A percentile compares a stretch with the other conserved stretches of the same genome.
These are phyloP conservation scores for Coccomyxa sp. DNA, from an alignment of 139 green algal genomes.

Conservation along the genomic window DNA sequence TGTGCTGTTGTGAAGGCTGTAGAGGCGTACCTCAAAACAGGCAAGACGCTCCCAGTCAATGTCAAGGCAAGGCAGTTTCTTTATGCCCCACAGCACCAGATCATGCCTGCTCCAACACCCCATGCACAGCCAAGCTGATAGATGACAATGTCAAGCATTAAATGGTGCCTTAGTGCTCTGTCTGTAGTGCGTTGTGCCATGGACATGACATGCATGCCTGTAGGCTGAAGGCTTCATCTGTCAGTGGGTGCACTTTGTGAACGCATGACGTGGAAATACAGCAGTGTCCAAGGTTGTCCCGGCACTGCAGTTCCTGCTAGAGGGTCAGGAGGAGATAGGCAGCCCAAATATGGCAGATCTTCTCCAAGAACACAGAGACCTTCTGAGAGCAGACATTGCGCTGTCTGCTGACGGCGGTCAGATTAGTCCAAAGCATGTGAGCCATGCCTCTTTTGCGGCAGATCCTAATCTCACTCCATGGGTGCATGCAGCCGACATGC, in stretches of 20 bases:
- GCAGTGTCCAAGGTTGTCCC: neutral
- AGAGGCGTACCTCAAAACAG: constrained; percentile 28
- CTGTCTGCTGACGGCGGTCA: constrained; percentile 64
- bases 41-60: constrained; percentile 40
- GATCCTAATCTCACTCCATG: no score
- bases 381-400: constrained; percentile 43
- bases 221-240: no score
- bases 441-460: no score
- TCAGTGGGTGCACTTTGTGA: no score
- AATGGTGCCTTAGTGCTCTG: no score
- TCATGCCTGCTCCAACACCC: no score
- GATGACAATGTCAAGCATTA: no score
- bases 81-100: no score
- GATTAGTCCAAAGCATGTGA: neutral
- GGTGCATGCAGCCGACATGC: no score
- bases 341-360: constrained; percentile 46
- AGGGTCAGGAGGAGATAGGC: constrained; percentile 57
- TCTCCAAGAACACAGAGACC: constrained; percentile 29
- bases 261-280: neutral
- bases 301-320: constrained; percentile 40
- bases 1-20: constrained; percentile 22
- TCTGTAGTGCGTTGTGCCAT: no score
- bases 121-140: no score
- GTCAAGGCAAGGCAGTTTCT: constrained; percentile 30
- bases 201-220: no score